These are phyloP conservation scores for Leucoagaricus sp. DNA, from an alignment of 1,284 basidiomycete species.

Conservation along the genomic window DNA sequence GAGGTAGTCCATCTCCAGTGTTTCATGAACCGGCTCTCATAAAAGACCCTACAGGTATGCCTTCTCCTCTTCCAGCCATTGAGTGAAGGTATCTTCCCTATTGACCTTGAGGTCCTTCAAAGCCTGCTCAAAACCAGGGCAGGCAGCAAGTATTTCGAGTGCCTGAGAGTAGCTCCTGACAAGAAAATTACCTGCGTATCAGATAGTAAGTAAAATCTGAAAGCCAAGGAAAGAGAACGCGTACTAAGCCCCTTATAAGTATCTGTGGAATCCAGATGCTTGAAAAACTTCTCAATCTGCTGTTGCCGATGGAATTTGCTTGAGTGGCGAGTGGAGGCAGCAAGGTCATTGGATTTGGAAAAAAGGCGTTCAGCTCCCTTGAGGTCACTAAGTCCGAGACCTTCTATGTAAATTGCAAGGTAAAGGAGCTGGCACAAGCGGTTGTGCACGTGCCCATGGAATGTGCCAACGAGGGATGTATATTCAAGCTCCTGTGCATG, in stretches of 20 bases:
- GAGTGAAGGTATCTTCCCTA: background rate
- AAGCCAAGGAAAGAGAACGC: too few species aligned
- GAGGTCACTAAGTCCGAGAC: slow-evolving; percentile 32
- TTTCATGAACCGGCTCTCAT: background rate
- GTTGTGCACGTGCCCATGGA: slow-evolving; percentile 34
- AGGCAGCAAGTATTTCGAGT: background rate
- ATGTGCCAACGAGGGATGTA: slow-evolving; percentile 27
- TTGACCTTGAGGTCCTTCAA: background rate
- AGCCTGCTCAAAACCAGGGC: background rate
- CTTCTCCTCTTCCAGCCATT: background rate
- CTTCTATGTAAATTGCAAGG: slow-evolving; percentile 27
- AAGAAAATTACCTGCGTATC: background rate
- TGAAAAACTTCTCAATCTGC: slow-evolving; percentile 22
- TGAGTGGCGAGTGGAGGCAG: slow-evolving; percentile 22
- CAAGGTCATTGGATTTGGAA: slow-evolving; percentile 30
- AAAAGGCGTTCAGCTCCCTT: slow-evolving; percentile 33
- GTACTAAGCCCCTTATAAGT: slow-evolving; percentile 19
- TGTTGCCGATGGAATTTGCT: slow-evolving; percentile 27
- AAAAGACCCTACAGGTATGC: background rate
- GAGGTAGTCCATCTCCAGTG: background rate
- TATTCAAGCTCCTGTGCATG: slow-evolving; percentile 9
- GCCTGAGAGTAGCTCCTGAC: background rate
- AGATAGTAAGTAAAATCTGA: too few species aligned
- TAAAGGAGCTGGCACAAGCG: slow-evolving; percentile 27
- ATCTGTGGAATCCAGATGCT: slow-evolving; percentile 23